A percentile compares a stretch with the other conserved stretches of the same genome.
Conservation (phyloP, 2,329 filamentous ascomycete species). For the Aspergillus jensenii region DNA sequence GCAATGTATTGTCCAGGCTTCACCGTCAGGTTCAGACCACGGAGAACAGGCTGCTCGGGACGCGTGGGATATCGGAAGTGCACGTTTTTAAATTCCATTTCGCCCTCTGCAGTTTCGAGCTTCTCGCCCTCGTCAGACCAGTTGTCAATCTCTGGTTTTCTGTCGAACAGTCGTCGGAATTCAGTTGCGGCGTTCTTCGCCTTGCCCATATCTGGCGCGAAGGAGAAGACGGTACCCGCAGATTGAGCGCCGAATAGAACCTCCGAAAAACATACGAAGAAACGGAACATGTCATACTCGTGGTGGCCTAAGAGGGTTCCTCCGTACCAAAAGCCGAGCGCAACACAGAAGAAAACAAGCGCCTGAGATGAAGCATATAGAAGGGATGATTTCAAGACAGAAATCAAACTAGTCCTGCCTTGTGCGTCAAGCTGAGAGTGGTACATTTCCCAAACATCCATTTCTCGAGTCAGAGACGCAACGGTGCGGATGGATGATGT, state of each 20-base stretch:
- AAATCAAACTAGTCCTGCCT: conserved; percentile 66
- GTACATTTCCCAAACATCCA: conserved; percentile 74
- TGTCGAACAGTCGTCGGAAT: conserved; percentile 81
- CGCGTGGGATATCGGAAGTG: conserved; percentile 94
- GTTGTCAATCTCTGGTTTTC: conserved; percentile 75
- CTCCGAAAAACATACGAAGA: conserved; percentile 86
- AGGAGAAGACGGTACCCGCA: conserved; percentile 84
- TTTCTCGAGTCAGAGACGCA: conserved; percentile 82
- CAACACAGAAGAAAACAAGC: conserved; percentile 77
- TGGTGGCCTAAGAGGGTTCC: conserved; percentile 68
- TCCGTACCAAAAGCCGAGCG: conserved; percentile 91
- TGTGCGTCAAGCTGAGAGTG: conserved; percentile 65
- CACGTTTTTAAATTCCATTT: conserved; percentile 85
- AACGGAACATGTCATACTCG: conserved; percentile 79
- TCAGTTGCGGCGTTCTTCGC: conserved; percentile 79
- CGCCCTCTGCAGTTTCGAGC: conserved; percentile 67
- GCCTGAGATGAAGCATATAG: conserved; percentile 86
- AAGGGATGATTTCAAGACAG: conserved; percentile 71
- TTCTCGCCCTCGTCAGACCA: conserved; percentile 71
- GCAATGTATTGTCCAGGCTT: conserved; percentile 58
- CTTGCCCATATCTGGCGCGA: conserved; percentile 90
- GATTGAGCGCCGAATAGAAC: conserved; percentile 92
- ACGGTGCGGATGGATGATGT: conserved; percentile 93
- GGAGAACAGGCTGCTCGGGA: conserved; percentile 86
- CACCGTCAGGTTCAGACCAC: conserved; percentile 66